A percentile compares a stretch with the other conserved stretches of the same genome.
Evolutionary conservation across 305 asterid genomes (phyloP).

Genomic region (Rubia balearica): DNA sequence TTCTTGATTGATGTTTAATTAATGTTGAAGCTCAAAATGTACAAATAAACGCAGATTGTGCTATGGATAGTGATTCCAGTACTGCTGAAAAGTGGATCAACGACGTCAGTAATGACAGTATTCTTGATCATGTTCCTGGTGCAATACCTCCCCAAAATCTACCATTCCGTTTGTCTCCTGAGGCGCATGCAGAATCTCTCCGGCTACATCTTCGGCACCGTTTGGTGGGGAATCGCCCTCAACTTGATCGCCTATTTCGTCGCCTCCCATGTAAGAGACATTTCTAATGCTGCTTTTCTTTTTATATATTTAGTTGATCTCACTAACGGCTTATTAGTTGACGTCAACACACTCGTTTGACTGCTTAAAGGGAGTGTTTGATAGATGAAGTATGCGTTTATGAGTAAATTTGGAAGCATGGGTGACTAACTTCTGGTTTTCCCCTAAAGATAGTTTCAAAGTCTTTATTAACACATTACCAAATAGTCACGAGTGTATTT

Average conservation of each 20-base stretch:
- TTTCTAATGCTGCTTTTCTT: too few relatives aligned
- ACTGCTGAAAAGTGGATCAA: constrained; percentile 55
- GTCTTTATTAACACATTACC: too few relatives aligned
- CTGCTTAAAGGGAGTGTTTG: too few relatives aligned
- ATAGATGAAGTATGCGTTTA: too few relatives aligned
- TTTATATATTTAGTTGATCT: too few relatives aligned
- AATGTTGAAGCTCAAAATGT: constrained; percentile 2
- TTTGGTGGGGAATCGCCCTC: constrained; percentile 99
- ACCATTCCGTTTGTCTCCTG: constrained; percentile 72
- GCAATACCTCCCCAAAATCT: constrained; percentile 88
- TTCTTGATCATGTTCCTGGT: constrained; percentile 53
- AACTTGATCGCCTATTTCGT: constrained; percentile 92
- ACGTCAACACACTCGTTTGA: too few relatives aligned
- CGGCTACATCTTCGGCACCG: constrained; percentile 89
- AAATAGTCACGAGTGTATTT: too few relatives aligned
- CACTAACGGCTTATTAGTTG: too few relatives aligned
- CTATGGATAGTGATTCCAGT: constrained; percentile 69
- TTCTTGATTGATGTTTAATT: background rate
- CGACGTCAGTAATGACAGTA: constrained; percentile 69
- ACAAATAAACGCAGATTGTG: constrained; percentile 47
- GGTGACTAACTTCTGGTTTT: too few relatives aligned
- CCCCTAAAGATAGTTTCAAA: too few relatives aligned
- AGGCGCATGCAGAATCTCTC: constrained; percentile 82
- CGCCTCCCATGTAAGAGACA: constrained; percentile 64
- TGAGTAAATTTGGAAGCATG: too few relatives aligned